phyloP scores from a whole-genome alignment of 78 protist genomes.

The Planoprotostelium fungivorum region DNA sequence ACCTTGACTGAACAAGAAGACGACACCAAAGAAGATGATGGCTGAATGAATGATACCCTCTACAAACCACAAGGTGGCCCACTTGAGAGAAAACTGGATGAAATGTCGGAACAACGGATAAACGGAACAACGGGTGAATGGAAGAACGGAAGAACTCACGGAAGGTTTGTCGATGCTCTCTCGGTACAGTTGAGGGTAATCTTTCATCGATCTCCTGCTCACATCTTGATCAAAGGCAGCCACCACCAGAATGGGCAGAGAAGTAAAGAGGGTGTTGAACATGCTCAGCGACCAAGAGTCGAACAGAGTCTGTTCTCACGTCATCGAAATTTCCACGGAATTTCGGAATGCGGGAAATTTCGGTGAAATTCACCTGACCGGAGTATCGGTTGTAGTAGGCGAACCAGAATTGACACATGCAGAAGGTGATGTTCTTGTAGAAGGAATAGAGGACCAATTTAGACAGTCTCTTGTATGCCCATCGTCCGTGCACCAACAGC shows the following conservation, averaged over 20 bases:
- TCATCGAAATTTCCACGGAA: too few species aligned
- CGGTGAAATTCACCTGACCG: constrained; percentile 56
- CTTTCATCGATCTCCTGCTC: constrained; percentile 17
- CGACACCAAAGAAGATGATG: constrained; percentile 26
- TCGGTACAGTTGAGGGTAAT: constrained; percentile 53
- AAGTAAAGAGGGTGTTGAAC: constrained; percentile 70
- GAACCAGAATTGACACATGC: constrained; percentile 68
- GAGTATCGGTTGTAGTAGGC: constrained; percentile 60
- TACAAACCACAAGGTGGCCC: constrained; percentile 36
- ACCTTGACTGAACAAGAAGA: constrained; percentile 23
- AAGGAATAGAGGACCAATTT: constrained; percentile 67
- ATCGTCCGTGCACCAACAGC: constrained; percentile 82
- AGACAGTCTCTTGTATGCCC: constrained; percentile 84
- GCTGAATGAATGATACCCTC: constrained; percentile 48
- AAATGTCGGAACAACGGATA: not conserved
- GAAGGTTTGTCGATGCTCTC: not conserved
- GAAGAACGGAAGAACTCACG: not conserved
- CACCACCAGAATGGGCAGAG: constrained; percentile 61
- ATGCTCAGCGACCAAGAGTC: constrained; percentile 48
- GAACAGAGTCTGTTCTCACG: constrained; percentile 35
- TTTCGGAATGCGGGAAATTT: constrained; percentile 22
- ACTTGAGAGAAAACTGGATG: not conserved
- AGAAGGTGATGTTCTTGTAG: constrained; percentile 60
- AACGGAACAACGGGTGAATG: too few species aligned
- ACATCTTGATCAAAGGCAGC: constrained; percentile 80